phyloP scores from a whole-genome alignment of 257 asterid species.

The Solanum commersonii region DNA sequence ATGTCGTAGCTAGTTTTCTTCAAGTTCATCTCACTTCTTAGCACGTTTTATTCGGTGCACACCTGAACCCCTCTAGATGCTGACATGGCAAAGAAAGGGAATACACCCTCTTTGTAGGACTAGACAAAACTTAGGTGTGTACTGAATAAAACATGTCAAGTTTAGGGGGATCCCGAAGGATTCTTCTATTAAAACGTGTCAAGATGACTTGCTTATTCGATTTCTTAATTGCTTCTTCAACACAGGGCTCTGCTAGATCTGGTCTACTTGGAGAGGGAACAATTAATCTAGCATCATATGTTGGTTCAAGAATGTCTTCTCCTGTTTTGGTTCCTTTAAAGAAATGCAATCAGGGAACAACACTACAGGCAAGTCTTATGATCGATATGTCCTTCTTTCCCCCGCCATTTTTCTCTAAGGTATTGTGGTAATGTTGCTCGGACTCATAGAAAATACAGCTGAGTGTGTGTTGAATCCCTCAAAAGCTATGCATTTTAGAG shows the following conservation, averaged over 20 bases:
- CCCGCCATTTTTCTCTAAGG: background rate
- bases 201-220: background rate
- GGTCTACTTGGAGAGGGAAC: slow-evolving; percentile 72
- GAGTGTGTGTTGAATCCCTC: background rate
- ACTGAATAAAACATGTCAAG: background rate
- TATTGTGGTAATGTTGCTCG: background rate
- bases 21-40: background rate
- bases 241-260: slow-evolving; percentile 68
- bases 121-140: background rate
- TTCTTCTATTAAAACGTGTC: background rate
- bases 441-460: background rate
- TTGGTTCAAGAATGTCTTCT: slow-evolving; percentile 37
- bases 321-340: slow-evolving; percentile 59
- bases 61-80: background rate
- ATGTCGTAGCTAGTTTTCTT: background rate
- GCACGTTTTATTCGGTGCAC: background rate
- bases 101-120: background rate
- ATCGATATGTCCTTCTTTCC: background rate
- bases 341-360: slow-evolving; percentile 65
- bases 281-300: slow-evolving; percentile 42
- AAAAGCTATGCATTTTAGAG: background rate
- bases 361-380: slow-evolving; percentile 44
- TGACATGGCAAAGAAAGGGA: background rate
- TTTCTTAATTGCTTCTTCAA: background rate
- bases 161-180: background rate